Base-by-base conservation (phyloP, 352 stramenopile species). In the Pythium biforme region DNA sequence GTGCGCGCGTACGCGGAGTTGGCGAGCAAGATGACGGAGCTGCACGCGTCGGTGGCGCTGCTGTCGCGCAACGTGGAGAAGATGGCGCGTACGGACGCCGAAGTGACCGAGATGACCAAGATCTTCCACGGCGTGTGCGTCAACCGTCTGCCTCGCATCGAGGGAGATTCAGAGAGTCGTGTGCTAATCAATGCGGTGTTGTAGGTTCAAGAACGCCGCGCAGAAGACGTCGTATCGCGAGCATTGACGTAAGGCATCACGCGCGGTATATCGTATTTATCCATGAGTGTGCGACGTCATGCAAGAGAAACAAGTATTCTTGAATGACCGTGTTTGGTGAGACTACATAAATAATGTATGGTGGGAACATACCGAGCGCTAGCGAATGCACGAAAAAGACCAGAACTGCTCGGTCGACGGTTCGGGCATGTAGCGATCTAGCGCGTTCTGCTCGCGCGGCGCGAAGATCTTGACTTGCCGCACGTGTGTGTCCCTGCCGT, bases 401-500 rank as follows among this genome's bases (percentile, higher is more conserved):
- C 73, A 87, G 49, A 93, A 87, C 51, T 90, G 72, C 43, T 78
- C 81, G 15, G 81, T 90, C 37, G 83, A 81, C 10, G 73, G 62
- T 57, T 88, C 79, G 2, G 78, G 77, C 22, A 86, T 62, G 4
- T 63, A 77, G 57, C 69, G 78, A 59, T 86, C 78, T 11, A 93
- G 59, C 19, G 74, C 61, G 23, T 77, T 83, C 23, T 64, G 26
- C 61, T 90, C 72, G 6, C 90, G 72, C 17, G 92, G 89, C 19
- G 92, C 83, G 69, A 88, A 98, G 47, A 98, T 75, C 57, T 97
- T 97, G 34, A 97, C 83, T 54, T 98, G 94, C 26, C 96, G 86
- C 26, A 98, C 92, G 64, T 99, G 96, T 12, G 95, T 98, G 67
- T 99, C 96, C 26, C 93, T 77, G 29, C 97, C 97, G 76, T 99